Base-by-base conservation (phyloP, 2,329 filamentous ascomycete genomes). In the Penicillium sp. region DNA sequence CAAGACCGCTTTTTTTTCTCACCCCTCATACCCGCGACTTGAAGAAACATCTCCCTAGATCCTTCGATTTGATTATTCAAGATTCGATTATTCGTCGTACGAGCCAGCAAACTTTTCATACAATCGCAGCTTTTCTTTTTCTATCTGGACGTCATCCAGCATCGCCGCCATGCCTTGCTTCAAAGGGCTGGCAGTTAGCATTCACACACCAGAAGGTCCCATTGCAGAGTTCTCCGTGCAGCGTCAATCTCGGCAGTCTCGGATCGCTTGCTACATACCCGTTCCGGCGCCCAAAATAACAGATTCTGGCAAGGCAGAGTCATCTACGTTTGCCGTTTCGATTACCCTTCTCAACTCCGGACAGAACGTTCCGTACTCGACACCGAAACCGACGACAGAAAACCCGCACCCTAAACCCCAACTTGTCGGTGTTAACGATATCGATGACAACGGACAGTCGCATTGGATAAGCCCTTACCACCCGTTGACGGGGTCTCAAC, bases 171-270 rank as follows among this genome's bases (percentile, higher is more conserved):
- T 89, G 94, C 94, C 94, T 79, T 97, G 92, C 85, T 99, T 97
- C 81, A 96, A 97, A 81, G 94, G 94, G 77, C 91, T 99, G 77
- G 93, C 94, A 68, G 93, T 97, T 72, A 96, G 90, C 83, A 95
- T 97, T 74, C 94, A 99, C 78, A 86, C 84, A 46, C 83, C 91
- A 65, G 81, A 83, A 64, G 85, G 85, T 46, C 92, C 94, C 63
- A 85, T 99, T 63, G 82, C 91, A 61, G 94, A 99, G 77, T 88
- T 96, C 78, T 93, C 92, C 67, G 89, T 97, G 66, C 93, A 97
- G 78, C 94, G 91, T 72, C 91, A 97, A 75, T 91, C 90, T 58
- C 88, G 91, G 66, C 83, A 91, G 62, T 92, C 90, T 61, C 89
- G 94, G 68, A 97, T 99, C 77, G 96, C 91, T 71, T 91, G 90